phyloP scores from a whole-genome alignment of 139 green algal species.

The Tetraselmis striata region DNA sequence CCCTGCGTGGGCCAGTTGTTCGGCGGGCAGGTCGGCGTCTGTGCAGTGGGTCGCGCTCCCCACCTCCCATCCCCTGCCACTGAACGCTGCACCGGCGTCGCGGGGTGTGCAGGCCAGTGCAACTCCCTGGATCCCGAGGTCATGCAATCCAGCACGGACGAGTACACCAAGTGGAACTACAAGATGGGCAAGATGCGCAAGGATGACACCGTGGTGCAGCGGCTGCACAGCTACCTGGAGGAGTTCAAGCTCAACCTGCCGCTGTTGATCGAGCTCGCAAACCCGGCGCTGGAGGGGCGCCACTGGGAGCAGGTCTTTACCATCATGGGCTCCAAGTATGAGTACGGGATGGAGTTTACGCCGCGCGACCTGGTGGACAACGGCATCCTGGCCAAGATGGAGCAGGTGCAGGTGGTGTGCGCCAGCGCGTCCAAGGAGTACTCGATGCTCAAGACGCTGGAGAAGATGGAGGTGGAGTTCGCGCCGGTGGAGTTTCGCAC shows the following conservation, averaged over 20 bases:
- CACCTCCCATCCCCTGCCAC: too few relatives aligned
- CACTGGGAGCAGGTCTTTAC: slow-evolving; percentile 37
- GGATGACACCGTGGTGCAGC: slow-evolving; percentile 47
- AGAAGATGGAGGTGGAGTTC: slow-evolving; percentile 14
- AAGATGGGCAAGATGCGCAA: slow-evolving; percentile 43
- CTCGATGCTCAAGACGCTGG: slow-evolving; percentile 24
- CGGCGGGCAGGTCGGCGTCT: too few relatives aligned
- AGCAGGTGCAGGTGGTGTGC: slow-evolving; percentile 10
- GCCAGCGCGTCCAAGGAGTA: slow-evolving; percentile 30
- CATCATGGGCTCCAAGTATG: slow-evolving; percentile 13
- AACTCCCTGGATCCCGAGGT: not conserved
- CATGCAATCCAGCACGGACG: slow-evolving; percentile 12
- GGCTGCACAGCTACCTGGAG: slow-evolving; percentile 38
- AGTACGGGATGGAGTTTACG: slow-evolving; percentile 17
- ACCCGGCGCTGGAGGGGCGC: slow-evolving; percentile 28
- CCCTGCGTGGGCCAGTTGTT: too few relatives aligned
- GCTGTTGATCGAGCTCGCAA: slow-evolving; percentile 29
- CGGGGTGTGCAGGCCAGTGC: too few relatives aligned
- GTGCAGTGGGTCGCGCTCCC: too few relatives aligned
- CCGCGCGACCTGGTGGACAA: slow-evolving; percentile 27
- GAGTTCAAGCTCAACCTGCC: slow-evolving; percentile 31
- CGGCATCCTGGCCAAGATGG: slow-evolving; percentile 23
- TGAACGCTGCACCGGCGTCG: too few relatives aligned
- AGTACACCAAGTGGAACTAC: slow-evolving; percentile 32
- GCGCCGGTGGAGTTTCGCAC: not conserved